phyloP scores from a whole-genome alignment of 768 basidiomycete species.

The Collybia sp. region DNA sequence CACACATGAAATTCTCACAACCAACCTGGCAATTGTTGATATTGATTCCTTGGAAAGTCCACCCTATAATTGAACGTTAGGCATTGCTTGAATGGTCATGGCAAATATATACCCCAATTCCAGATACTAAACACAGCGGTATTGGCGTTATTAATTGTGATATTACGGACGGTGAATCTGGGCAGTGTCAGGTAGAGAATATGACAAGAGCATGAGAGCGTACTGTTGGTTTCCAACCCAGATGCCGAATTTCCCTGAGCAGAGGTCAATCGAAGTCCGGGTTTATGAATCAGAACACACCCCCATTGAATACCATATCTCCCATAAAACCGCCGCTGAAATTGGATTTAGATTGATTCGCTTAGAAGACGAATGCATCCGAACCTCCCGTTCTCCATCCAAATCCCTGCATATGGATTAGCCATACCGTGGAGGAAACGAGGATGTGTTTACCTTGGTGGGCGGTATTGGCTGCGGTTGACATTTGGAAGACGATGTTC shows the following conservation, averaged over 20 bases:
- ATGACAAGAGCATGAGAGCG: conserved; percentile 12
- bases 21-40: conserved; percentile 35
- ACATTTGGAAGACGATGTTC: conserved; percentile 73
- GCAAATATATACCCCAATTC: conserved; percentile 14
- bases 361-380: conserved; percentile 7
- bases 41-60: conserved; percentile 38
- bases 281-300: conserved; percentile 23
- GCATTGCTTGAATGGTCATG: neutral
- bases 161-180: conserved; percentile 64
- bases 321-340: conserved; percentile 50
- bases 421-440: neutral
- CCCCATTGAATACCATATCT: conserved; percentile 50
- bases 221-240: conserved; percentile 81
- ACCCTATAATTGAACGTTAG: conserved; percentile 24
- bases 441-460: conserved; percentile 53
- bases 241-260: conserved; percentile 63
- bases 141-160: conserved; percentile 37
- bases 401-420: conserved; percentile 40
- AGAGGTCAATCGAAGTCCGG: neutral
- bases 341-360: neutral
- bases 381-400: conserved; percentile 79
- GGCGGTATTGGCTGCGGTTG: conserved; percentile 50
- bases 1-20: neutral
- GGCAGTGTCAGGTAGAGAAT: neutral
- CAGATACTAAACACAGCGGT: conserved; percentile 17